A percentile compares a stretch with the other conserved stretches of the same genome.
These are phyloP conservation scores for Plasmodium cynomolgi DNA, from an alignment of 169 alveolate genomes.

Conservation along the genomic window DNA sequence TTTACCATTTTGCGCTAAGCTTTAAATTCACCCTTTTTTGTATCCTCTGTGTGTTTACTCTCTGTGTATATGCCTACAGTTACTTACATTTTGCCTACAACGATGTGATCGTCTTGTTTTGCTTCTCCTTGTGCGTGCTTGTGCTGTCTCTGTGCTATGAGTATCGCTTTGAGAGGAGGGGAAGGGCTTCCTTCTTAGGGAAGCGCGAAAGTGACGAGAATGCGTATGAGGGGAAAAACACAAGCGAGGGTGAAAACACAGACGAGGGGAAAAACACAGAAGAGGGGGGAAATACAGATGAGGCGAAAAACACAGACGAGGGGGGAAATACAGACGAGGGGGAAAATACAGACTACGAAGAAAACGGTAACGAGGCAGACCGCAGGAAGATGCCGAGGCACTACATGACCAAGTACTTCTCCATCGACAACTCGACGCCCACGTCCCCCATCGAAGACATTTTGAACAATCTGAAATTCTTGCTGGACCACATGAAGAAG, in stretches of 20 bases:
- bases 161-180: slow-evolving; percentile 14
- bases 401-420: slow-evolving; percentile 48
- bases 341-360: not conserved
- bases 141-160: slow-evolving; percentile 22
- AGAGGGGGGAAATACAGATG: not conserved
- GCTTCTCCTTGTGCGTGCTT: slow-evolving; percentile 5
- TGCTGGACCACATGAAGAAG: slow-evolving; percentile 15
- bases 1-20: slow-evolving; percentile 42
- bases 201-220: not conserved
- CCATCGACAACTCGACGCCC: slow-evolving; percentile 51
- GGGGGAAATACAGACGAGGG: not conserved
- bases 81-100: not conserved
- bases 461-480: slow-evolving; percentile 5
- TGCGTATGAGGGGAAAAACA: not conserved
- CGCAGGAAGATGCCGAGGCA: not conserved
- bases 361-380: not conserved
- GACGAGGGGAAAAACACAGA: not conserved
- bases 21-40: slow-evolving; percentile 38
- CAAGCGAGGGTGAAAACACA: not conserved
- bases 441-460: slow-evolving; percentile 71
- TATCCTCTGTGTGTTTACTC: not conserved
- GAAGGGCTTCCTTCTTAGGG: not conserved
- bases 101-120: not conserved
- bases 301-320: not conserved
- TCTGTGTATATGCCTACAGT: slow-evolving; percentile 3